Evolutionary conservation across 2,329 filamentous ascomycete genomes (phyloP), one percentile per base, ranked within the genome.

Genomic region (Claviceps arundinis): DNA sequence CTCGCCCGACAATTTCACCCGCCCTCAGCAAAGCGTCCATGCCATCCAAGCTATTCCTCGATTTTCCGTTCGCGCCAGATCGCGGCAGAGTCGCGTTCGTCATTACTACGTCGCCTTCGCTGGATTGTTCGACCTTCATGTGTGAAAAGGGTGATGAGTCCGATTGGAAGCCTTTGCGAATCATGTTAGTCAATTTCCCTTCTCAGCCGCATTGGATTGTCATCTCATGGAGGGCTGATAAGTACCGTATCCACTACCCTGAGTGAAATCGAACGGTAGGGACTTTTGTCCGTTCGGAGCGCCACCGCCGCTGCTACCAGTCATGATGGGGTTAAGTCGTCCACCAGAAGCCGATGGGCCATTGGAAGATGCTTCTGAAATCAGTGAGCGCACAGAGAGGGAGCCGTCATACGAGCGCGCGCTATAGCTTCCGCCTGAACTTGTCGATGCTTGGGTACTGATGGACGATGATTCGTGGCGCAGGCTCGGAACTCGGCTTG

Each of bases 21-120:
- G 80, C 80, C 55, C 70, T 71, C 1, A 82, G 62, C 11, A 83
- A 65, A 6, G 79, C 79, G 54, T 71, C 79, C 65, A 83, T 78
- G 2, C 79, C 78, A 55, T 82, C 78, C 19, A 81, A 64, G 3
- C 61, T 61, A 9, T 53, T 47, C 47, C 59, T 65, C 3, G 48
- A 40, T 5, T 64, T 61, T 5, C 56, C 56, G 22, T 48, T 37
- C 24, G 22, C 17, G 16, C 16, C 50, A 49, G 16, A 57, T 48
- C 30, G 42, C 64, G 16, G 59, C 17, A 54, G 47, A 5, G 58
- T 53, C 48, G 61, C 57, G 47, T 59, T 52, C 6, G 59, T 63
- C 63, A 65, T 68, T 45, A 64, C 43, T 26, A 66, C 62, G 45
- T 68, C 64, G 16, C 59, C 59, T 42, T 66, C 64, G 19, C 55